Evolutionary conservation across 2,329 filamentous ascomycete genomes (phyloP).

Genomic region (Cytospora chrysosperma): DNA sequence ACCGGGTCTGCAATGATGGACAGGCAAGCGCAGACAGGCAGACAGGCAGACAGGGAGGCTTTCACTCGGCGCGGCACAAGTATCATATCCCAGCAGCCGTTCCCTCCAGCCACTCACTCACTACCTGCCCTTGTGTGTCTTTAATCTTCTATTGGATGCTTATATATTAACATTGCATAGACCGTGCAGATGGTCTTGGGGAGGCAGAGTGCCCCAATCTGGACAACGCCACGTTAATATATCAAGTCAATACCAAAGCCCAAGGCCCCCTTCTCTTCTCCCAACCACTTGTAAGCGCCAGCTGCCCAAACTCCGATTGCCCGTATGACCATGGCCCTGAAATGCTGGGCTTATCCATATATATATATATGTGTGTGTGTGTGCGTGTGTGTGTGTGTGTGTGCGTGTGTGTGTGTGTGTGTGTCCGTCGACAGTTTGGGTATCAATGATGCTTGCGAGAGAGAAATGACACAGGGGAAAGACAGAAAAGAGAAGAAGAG

Average conservation of each 20-base stretch:
- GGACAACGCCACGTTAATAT: not conserved
- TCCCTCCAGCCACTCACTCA: too few species aligned
- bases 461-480: too few species aligned
- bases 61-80: too few species aligned
- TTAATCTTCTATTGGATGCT: too few species aligned
- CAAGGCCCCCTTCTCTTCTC: too few species aligned
- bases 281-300: not conserved
- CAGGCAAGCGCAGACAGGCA: too few species aligned
- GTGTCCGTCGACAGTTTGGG: not conserved
- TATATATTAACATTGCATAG: not conserved
- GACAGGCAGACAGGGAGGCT: too few species aligned
- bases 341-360: not conserved
- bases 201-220: not conserved
- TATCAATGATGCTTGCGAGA: not conserved
- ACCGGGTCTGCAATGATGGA: too few species aligned
- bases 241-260: not conserved
- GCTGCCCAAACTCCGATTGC: conserved; percentile 3
- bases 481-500: not conserved
- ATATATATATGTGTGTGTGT: too few species aligned
- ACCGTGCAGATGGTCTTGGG: not conserved
- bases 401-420: too few species aligned
- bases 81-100: too few species aligned
- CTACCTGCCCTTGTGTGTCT: not conserved
- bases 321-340: not conserved
- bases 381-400: not conserved